Conservation (phyloP, 2,329 filamentous ascomycete species). For the Parascedosporium putredinis region DNA sequence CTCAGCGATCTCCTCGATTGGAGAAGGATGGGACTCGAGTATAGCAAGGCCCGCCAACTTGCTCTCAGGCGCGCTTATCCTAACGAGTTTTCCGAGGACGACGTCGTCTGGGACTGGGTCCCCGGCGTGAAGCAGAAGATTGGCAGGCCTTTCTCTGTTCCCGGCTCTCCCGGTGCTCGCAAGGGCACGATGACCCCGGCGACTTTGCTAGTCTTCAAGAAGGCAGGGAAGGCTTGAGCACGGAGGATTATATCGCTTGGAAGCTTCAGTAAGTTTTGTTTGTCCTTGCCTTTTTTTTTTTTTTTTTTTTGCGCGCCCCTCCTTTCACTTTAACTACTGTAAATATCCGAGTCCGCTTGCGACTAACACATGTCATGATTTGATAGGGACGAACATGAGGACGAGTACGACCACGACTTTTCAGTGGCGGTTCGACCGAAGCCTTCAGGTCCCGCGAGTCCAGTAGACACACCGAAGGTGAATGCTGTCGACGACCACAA, state of each 20-base stretch:
- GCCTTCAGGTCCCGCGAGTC: slow-evolving; percentile 18
- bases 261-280: slow-evolving; percentile 96
- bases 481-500: neutral
- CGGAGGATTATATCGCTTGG: slow-evolving; percentile 97
- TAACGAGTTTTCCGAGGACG: slow-evolving; percentile 67
- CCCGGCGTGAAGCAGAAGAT: slow-evolving; percentile 92
- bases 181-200: slow-evolving; percentile 96
- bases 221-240: slow-evolving; percentile 81
- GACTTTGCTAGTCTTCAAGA: slow-evolving; percentile 97
- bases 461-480: slow-evolving; percentile 9
- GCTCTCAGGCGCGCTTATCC: slow-evolving; percentile 89
- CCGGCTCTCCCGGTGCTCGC: slow-evolving; percentile 81
- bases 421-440: slow-evolving; percentile 47
- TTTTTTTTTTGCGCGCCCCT: too few relatives aligned
- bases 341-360: too few relatives aligned
- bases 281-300: too few relatives aligned
- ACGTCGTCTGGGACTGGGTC: slow-evolving; percentile 82
- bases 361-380: neutral
- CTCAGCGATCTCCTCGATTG: slow-evolving; percentile 92
- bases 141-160: slow-evolving; percentile 84
- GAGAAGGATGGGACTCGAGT: slow-evolving; percentile 99
- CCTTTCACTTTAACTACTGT: slow-evolving; percentile 2
- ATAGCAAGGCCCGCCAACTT: slow-evolving; percentile 92
- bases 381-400: slow-evolving; percentile 87
- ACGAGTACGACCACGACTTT: slow-evolving; percentile 59